These are phyloP conservation scores for Ogataea zsoltii DNA, from an alignment of 805 yeast species.

Conservation along the genomic window DNA sequence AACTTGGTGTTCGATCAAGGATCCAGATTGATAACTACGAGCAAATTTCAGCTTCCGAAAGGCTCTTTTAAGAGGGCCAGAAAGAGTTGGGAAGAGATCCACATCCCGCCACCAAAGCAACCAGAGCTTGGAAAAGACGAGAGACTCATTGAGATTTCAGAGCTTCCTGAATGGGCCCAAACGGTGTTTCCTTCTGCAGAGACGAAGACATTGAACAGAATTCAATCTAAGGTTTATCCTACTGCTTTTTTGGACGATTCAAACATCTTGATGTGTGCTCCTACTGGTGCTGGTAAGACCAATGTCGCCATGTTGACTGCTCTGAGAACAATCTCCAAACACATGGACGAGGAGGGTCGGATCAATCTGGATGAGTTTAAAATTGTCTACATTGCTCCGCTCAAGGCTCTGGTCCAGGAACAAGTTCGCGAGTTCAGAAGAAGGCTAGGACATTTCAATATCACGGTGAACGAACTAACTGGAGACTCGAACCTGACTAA, in stretches of 20 bases:
- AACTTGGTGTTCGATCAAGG: slow-evolving; percentile 72
- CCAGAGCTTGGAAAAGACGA: slow-evolving; percentile 39
- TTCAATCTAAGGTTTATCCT: slow-evolving; percentile 83
- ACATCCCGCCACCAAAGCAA: slow-evolving; percentile 80
- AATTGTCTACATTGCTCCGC: slow-evolving; percentile 87
- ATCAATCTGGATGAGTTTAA: slow-evolving; percentile 60
- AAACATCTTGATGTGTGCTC: slow-evolving; percentile 87
- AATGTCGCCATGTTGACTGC: slow-evolving; percentile 90
- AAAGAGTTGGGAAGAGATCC: slow-evolving; percentile 81
- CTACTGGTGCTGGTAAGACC: slow-evolving; percentile 98
- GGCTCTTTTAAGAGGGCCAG: slow-evolving; percentile 80
- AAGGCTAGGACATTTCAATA: slow-evolving; percentile 61
- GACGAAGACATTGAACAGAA: slow-evolving; percentile 67
- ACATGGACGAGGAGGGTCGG: slow-evolving; percentile 49
- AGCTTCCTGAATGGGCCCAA: slow-evolving; percentile 82
- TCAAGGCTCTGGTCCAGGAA: slow-evolving; percentile 93
- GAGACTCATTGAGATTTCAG: slow-evolving; percentile 54
- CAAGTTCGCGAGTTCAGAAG: slow-evolving; percentile 85
- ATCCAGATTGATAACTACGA: slow-evolving; percentile 61
- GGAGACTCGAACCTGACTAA: slow-evolving; percentile 83
- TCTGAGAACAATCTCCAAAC: slow-evolving; percentile 59
- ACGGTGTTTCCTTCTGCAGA: slow-evolving; percentile 69
- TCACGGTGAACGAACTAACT: slow-evolving; percentile 80
- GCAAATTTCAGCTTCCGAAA: slow-evolving; percentile 72
- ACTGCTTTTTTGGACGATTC: slow-evolving; percentile 70